phyloP scores from a whole-genome alignment of 805 yeast genomes.

The Isabelozyma heimii region DNA sequence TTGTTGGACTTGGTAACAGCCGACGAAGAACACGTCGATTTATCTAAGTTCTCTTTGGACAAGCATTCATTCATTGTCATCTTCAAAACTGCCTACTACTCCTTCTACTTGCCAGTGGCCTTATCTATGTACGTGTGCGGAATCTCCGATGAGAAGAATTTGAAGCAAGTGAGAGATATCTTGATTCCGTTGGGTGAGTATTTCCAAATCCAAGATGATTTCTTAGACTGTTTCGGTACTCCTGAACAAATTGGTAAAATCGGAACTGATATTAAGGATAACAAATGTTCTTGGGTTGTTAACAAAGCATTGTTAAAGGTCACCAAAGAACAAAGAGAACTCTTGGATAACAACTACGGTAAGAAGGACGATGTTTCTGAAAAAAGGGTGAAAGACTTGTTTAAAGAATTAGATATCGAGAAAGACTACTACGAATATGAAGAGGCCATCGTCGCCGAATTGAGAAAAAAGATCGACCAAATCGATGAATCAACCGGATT shows the following conservation, averaged over 20 bases:
- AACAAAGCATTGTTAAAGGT: constrained; percentile 86
- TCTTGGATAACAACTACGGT: constrained; percentile 89
- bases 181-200: constrained; percentile 95
- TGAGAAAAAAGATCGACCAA: constrained; percentile 61
- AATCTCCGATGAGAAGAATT: constrained; percentile 61
- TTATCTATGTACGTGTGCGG: constrained; percentile 95
- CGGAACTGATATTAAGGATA: constrained; percentile 97
- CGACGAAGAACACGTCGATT: constrained; percentile 91
- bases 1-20: constrained; percentile 93
- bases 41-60: constrained; percentile 77
- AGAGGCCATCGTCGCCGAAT: constrained; percentile 65
- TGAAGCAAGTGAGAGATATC: constrained; percentile 83
- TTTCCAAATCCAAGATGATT: constrained; percentile 98
- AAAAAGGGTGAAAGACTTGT: constrained; percentile 66
- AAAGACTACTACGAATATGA: constrained; percentile 76
- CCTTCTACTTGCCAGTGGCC: constrained; percentile 96
- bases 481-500: constrained; percentile 93
- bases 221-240: constrained; percentile 93
- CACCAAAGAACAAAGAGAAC: constrained; percentile 73
- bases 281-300: constrained; percentile 97
- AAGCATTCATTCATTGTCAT: constrained; percentile 95
- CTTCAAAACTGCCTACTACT: constrained; percentile 96
- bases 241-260: constrained; percentile 97
- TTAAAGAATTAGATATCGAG: constrained; percentile 70
- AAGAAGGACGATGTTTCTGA: constrained; percentile 70